Evolutionary conservation across 306 rosid species (phyloP).

Genomic region (Cucurbita pepo): DNA sequence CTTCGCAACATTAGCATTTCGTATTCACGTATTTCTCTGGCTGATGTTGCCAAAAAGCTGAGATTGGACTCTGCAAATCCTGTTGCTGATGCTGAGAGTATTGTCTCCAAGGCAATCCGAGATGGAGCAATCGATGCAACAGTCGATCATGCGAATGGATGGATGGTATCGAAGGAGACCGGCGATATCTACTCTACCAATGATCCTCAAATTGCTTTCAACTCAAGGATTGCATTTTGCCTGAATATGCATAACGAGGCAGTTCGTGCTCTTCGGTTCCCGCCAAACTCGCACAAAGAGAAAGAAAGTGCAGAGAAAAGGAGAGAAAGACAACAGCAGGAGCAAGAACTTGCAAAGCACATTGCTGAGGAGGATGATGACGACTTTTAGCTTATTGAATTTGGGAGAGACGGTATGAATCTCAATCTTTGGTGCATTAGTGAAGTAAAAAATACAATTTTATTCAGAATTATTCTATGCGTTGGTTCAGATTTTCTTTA

Average conservation of each 20-base stretch:
- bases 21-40: conserved; percentile 82
- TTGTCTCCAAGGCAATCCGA: conserved; percentile 93
- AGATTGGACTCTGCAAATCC: conserved; percentile 51
- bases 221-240: conserved; percentile 89
- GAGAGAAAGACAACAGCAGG: conserved; percentile 43
- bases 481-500: neutral
- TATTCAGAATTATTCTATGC: neutral
- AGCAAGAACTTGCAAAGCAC: conserved; percentile 43
- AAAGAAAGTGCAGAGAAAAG: conserved; percentile 46
- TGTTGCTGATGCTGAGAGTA: conserved; percentile 70
- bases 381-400: conserved; percentile 16
- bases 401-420: neutral
- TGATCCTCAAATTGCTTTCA: conserved; percentile 83
- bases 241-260: conserved; percentile 91
- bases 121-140: conserved; percentile 60
- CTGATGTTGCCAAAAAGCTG: conserved; percentile 78
- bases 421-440: neutral
- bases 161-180: conserved; percentile 93
- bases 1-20: conserved; percentile 93
- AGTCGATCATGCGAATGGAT: conserved; percentile 65
- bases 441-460: neutral
- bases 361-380: conserved; percentile 45
- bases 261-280: conserved; percentile 55
- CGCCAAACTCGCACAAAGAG: conserved; percentile 39
- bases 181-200: conserved; percentile 85